These are phyloP conservation scores for Leccinellum luteum DNA, from an alignment of 768 basidiomycete species.

Conservation along the genomic window DNA sequence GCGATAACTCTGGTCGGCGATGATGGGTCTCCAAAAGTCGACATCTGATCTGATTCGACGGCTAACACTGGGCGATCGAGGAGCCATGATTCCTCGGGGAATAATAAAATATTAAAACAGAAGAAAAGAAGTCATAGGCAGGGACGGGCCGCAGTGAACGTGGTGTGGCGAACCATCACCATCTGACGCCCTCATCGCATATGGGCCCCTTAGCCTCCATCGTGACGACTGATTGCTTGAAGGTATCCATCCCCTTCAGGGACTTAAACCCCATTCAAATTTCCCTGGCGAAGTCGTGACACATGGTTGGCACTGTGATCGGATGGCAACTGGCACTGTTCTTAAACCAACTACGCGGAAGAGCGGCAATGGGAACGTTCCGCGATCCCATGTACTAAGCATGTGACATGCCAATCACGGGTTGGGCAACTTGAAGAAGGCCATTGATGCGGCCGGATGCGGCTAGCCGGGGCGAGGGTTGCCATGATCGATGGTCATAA, in stretches of 20 bases:
- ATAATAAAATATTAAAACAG: background rate
- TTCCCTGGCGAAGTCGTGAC: slow-evolving; percentile 11
- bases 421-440: background rate
- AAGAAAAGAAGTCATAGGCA: background rate
- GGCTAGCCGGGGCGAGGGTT: slow-evolving; percentile 6
- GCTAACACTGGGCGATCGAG: slow-evolving; percentile 8
- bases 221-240: background rate
- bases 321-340: background rate
- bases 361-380: slow-evolving; percentile 25
- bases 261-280: slow-evolving; percentile 12
- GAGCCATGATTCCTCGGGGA: background rate
- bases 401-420: background rate
- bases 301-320: slow-evolving; percentile 17
- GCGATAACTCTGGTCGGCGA: background rate
- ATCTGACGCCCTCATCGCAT: slow-evolving; percentile 5
- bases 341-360: slow-evolving; percentile 14
- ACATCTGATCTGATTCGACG: slow-evolving; percentile 17
- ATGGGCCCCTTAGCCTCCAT: slow-evolving; percentile 1
- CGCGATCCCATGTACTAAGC: slow-evolving; percentile 12
- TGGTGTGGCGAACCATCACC: slow-evolving; percentile 8
- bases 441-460: slow-evolving; percentile 12
- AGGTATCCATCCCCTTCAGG: slow-evolving; percentile 7
- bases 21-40: background rate
- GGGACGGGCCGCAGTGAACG: background rate
- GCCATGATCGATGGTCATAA: slow-evolving; percentile 21